Conservation (phyloP, 495 filamentous ascomycete genomes). For the Aspergillus taichungensis region DNA sequence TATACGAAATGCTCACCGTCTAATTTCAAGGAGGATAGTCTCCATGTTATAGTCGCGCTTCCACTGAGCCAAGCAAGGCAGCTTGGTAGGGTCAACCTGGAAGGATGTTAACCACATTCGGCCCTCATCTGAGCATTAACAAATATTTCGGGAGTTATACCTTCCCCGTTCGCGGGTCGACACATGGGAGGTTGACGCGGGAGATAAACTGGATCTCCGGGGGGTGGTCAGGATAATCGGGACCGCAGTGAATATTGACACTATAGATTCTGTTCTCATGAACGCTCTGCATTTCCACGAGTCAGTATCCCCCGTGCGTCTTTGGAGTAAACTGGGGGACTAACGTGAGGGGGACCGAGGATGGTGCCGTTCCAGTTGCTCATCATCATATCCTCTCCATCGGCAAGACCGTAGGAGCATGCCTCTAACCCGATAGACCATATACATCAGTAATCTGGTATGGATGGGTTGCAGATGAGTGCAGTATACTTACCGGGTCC, state of each 20-base stretch:
- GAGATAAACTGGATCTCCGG: conserved; percentile 86
- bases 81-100: conserved; percentile 74
- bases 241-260: conserved; percentile 92
- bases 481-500: conserved; percentile 61
- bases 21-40: conserved; percentile 81
- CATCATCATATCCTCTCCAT: conserved; percentile 94
- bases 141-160: conserved; percentile 26
- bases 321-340: background rate
- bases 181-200: conserved; percentile 90
- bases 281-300: conserved; percentile 52
- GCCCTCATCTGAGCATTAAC: background rate
- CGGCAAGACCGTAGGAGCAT: conserved; percentile 91
- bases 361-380: conserved; percentile 98
- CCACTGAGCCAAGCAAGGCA: conserved; percentile 82
- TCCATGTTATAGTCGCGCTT: conserved; percentile 86
- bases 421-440: conserved; percentile 53
- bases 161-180: conserved; percentile 68
- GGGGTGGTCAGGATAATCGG: conserved; percentile 79
- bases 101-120: conserved; percentile 1
- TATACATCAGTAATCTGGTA: conserved; percentile 4
- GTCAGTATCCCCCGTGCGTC: conserved; percentile 8
- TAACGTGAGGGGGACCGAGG: conserved; percentile 89
- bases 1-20: conserved; percentile 46
- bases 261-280: conserved; percentile 99
- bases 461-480: background rate